These are phyloP conservation scores for Tetrapisispora phaffii DNA, from an alignment of 805 yeast species.

Conservation along the genomic window DNA sequence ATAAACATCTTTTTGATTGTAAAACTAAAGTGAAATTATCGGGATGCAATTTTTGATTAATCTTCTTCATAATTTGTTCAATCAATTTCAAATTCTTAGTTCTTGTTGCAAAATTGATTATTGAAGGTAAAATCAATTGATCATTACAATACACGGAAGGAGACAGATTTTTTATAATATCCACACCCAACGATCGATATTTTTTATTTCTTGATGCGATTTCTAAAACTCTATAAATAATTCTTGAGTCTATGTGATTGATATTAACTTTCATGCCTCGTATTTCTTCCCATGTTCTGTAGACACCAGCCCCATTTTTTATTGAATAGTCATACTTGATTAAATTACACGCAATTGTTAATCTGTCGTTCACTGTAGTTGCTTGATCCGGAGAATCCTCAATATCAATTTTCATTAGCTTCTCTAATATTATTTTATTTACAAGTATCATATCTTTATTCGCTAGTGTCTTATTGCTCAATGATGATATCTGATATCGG, in stretches of 20 bases:
- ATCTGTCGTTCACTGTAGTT: conserved; percentile 6
- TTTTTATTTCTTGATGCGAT: conserved; percentile 14
- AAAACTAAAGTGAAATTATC: conserved; percentile 14
- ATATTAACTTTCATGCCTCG: conserved; percentile 11
- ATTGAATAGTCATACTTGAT: conserved; percentile 16
- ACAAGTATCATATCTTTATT: conserved; percentile 7
- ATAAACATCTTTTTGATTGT: conserved; percentile 15
- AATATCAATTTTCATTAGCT: conserved; percentile 9
- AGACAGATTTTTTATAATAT: conserved; percentile 11
- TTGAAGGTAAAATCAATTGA: conserved; percentile 18
- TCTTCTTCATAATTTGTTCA: conserved; percentile 13
- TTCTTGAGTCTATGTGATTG: conserved; percentile 19
- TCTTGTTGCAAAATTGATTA: conserved; percentile 16
- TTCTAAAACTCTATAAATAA: conserved; percentile 17
- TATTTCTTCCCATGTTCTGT: conserved; percentile 17
- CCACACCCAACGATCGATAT: conserved; percentile 13
- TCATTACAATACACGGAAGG: conserved; percentile 20
- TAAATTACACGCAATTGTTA: conserved; percentile 14
- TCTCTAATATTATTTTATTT: conserved; percentile 10
- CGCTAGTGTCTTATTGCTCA: conserved; percentile 19
- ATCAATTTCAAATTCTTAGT: conserved; percentile 10
- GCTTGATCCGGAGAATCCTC: background rate
- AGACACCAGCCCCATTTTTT: conserved; percentile 21
- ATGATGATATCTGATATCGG: conserved; percentile 9
- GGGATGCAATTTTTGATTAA: conserved; percentile 11